A percentile compares a stretch with the other conserved stretches of the same genome.
Evolutionary conservation across 495 filamentous ascomycete species (phyloP).

Genomic region (Daldinia decipiens): DNA sequence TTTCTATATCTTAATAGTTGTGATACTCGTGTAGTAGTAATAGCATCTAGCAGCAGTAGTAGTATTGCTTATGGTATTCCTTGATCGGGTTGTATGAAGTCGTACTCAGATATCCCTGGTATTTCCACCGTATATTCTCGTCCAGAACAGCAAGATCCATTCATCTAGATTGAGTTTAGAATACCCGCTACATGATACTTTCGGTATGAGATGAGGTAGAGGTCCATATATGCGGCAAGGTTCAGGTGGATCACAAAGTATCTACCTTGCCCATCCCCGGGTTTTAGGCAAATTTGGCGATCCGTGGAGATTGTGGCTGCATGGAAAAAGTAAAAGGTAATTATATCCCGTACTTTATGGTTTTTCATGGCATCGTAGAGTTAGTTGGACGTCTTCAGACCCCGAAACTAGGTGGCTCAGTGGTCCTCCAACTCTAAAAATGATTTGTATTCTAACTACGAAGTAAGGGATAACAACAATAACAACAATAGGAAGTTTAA

Average conservation of each 20-base stretch:
- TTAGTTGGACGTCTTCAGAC: slow-evolving; percentile 22
- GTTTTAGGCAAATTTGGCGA: slow-evolving; percentile 11
- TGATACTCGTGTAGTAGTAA: neutral
- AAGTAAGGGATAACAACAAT: neutral
- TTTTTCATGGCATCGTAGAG: slow-evolving; percentile 10
- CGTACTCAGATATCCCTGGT: neutral
- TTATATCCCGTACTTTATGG: neutral
- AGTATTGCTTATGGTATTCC: neutral
- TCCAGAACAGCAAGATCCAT: neutral
- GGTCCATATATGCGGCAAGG: neutral
- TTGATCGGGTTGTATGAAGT: neutral
- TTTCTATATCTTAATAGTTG: neutral
- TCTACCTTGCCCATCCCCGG: neutral
- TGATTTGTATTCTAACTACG: neutral
- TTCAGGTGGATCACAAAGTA: slow-evolving; percentile 7
- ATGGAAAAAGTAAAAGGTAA: slow-evolving; percentile 26
- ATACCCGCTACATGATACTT: neutral
- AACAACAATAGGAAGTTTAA: slow-evolving; percentile 3
- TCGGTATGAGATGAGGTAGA: slow-evolving; percentile 11
- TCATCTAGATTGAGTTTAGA: neutral
- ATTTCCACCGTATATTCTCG: neutral
- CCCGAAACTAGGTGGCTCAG: slow-evolving; percentile 1
- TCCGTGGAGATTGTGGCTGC: slow-evolving; percentile 21
- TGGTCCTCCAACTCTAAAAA: too few species aligned
- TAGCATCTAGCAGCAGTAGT: neutral